Evolutionary conservation across 345 rosid species (phyloP).

Genomic region (Draba incana): DNA sequence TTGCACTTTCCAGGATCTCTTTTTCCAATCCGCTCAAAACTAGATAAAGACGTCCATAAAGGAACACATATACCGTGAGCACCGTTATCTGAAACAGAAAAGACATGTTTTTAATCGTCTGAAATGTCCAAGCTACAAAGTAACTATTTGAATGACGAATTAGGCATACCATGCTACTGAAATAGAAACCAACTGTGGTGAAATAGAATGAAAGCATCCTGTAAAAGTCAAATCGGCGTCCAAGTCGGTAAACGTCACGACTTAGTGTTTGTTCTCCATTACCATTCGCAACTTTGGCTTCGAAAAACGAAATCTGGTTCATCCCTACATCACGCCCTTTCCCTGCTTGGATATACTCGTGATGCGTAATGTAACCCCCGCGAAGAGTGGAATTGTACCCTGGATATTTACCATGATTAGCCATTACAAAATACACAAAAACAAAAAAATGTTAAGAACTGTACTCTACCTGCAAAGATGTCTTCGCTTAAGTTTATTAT

Average conservation of each 20-base stretch:
- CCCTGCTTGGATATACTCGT: conserved; percentile 97
- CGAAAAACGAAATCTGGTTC: conserved; percentile 90
- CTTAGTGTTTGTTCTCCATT: conserved; percentile 99
- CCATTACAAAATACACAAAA: conserved; percentile 22
- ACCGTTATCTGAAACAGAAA: conserved; percentile 71
- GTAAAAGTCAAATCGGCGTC: conserved; percentile 87
- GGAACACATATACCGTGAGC: conserved; percentile 79
- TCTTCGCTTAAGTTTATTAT: conserved; percentile 91
- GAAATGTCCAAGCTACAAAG: conserved; percentile 13
- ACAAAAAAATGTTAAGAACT: not conserved
- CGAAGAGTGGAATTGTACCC: conserved; percentile 95
- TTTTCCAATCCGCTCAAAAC: conserved; percentile 88
- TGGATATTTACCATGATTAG: conserved; percentile 46
- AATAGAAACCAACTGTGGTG: conserved; percentile 96
- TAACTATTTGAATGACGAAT: conserved; percentile 13
- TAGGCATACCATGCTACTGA: conserved; percentile 85
- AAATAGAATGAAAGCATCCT: conserved; percentile 99
- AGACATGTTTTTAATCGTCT: conserved; percentile 8
- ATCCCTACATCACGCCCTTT: conserved; percentile 97
- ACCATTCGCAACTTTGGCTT: conserved; percentile 96
- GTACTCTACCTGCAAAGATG: conserved; percentile 78
- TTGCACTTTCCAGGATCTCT: conserved; percentile 59
- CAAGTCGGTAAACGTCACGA: conserved; percentile 94
- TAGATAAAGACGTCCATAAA: conserved; percentile 90
- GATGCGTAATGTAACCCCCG: conserved; percentile 87